Evolutionary conservation across 352 stramenopile species (phyloP), one percentile per base, ranked within the genome.

Genomic region (Globisporangium mamillatum): DNA sequence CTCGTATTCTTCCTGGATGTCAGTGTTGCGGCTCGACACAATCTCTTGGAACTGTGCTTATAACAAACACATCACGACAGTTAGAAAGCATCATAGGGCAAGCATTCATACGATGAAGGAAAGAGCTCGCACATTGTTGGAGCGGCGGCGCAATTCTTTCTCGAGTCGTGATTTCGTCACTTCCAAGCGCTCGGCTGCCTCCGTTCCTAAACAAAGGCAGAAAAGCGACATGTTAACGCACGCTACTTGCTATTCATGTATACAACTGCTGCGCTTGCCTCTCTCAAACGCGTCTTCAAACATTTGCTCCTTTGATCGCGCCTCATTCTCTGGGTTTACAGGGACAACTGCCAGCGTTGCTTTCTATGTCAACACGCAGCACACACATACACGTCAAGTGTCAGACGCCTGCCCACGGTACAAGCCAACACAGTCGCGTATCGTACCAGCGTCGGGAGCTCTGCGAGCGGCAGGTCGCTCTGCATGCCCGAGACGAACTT

Each of bases 1-100:
- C 54, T 81, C 78, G 57, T 90, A 93, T 63, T 90, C 81, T 36
- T 91, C 82, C 72, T 92, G 85, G 25, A 93, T 83, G 65, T 89
- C 82, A 4, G 72, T 86, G 57, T 93, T 93, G 64, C 84, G 77
- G 34, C 75, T 93, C 50, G 81, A 86, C 16, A 93, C 72, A 7
- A 91, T 70, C 14, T 88, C 77, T 22, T 71, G 78, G 60, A 91
- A 90, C 80, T 93, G 67, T 32, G 50, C 32, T 70, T 38, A 69
- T 8, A 24, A 14, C 34, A 59, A 29, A 48, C 22, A 38, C 32
- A 50, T 24, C 36, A 27, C 1, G 18, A 25, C 46, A 9, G 52
- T n/a, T 63, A 24, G n/a, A 70, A 44, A 20, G 18, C 3, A 16
- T 3, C 27, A 18, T 7, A 22, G 1, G 4, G 10, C 3, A 4